Evolutionary conservation across 2,329 filamentous ascomycete genomes (phyloP), one percentile per base, ranked within the genome.

Genomic region (Periconia digitata): DNA sequence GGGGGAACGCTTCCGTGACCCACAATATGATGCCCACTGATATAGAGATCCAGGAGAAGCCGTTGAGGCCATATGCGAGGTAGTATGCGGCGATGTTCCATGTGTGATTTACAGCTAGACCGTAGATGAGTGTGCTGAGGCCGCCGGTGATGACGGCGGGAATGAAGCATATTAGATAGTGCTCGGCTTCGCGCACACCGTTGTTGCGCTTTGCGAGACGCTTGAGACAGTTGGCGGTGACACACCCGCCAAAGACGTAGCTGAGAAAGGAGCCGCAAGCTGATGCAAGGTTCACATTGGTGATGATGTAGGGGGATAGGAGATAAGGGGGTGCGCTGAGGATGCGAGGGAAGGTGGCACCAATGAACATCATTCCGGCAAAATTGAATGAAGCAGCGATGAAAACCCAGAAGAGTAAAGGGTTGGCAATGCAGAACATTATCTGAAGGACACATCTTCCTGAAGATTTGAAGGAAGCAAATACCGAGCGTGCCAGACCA

Each of bases 381-480:
- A 59, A 62, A 27, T 63, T 67, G 46, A 64, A 51, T 0, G 59
- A 41, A 1, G 59, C 54, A 3, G 57, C 55, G 22, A 69, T 50
- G 21, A 63, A 53, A 1, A 66, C 59, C 64, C 65, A 69, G 43
- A 66, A 64, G n/a, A 69, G 58, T 20, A 69, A 54, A 1, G 65
- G 64, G 20, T 67, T 69, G 23, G 53, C 20, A 5, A 47, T 38
- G 24, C 65, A 69, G 46, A 64, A 66, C 5, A 51, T 48, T 39
- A 69, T 64, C 24, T 69, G 64, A 15, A 54, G 43, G 20, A 60
- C 64, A 43, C 60, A 67, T 2, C 50, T 46, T 1, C 55, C 53
- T 36, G 60, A 55, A 4, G 64, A 54, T 16, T 49, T 55, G 63
- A 63, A 69, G 0, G 58, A 63, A 2, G 57, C 58, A 29, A 59